Evolutionary conservation across 805 yeast genomes (phyloP).

Genomic region (Pachysolen tannophilus): DNA sequence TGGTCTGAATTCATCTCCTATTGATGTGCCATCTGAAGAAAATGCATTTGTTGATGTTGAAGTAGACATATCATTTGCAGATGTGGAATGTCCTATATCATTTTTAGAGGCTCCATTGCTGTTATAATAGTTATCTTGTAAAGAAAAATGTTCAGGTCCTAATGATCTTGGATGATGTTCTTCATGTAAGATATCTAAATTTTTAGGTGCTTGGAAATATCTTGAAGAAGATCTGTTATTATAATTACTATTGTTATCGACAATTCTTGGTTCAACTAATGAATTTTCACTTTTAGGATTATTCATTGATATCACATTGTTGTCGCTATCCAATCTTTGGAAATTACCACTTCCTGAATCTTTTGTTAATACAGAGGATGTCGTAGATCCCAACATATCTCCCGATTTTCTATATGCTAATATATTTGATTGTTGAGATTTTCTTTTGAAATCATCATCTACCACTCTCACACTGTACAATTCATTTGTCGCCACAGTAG

Average conservation of each 20-base stretch:
- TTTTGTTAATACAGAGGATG: conserved; percentile 16
- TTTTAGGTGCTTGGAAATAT: background rate
- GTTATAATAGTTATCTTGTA: no score
- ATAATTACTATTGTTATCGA: no score
- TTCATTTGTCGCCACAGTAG: conserved; percentile 82
- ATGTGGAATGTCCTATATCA: background rate
- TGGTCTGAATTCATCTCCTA: conserved; percentile 23
- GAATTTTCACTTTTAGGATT: conserved; percentile 6
- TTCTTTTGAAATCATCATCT: conserved; percentile 42
- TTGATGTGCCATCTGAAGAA: conserved; percentile 4
- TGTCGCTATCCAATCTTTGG: conserved; percentile 37
- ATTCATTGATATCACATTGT: conserved; percentile 26
- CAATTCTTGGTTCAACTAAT: conserved; percentile 1
- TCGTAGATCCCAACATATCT: conserved; percentile 17
- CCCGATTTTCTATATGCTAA: conserved; percentile 18
- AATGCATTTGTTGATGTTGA: conserved; percentile 5
- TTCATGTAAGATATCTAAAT: conserved; percentile 23
- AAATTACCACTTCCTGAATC: conserved; percentile 28
- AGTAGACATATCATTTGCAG: conserved; percentile 3
- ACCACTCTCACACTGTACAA: conserved; percentile 72
- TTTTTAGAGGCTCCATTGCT: no score
- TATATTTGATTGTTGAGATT: conserved; percentile 23
- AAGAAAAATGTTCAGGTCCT: no score
- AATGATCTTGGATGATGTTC: conserved; percentile 12
- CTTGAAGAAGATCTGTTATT: no score